Evolutionary conservation across 495 filamentous ascomycete species (phyloP), one percentile per base, ranked within the genome.

Genomic region (Durotheca rogersii): DNA sequence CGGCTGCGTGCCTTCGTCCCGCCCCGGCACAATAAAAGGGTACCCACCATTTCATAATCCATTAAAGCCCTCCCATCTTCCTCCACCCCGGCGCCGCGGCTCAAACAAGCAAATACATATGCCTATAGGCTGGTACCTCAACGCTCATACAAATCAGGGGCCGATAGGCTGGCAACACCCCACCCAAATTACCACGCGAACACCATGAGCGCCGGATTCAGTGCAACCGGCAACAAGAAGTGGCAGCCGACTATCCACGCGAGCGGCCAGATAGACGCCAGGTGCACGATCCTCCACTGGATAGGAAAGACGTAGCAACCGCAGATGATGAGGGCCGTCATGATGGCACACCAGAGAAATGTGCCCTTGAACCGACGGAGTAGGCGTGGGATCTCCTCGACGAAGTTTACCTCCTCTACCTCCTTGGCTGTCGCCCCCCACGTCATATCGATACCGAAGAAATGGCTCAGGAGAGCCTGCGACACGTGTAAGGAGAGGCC

Each of bases 351-450:
- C 58, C 77, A 82, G 33, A 76, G 15, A 52, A 84, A 85, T 10
- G 79, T 84, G 19, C 52, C 74, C 66, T 81, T 82, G 72, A 85
- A 86, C 4, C 72, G 71, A 33, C 67, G 70, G 12, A 85, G 36
- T 14, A 85, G 67, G 17, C 75, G 75, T 7, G 74, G 72, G 20
- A 83, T 70, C 58, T 85, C 83, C 56, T 80, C 66, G 51, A 82
- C 77, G 61, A 86, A 85, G 34, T 75, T 72, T 1, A 76, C 74
- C 29, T 81, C 68, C 51, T 82, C 81, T 15, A 76, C 67, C 62
- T 86, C 83, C 64, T 84, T 84, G 35, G 81, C 74, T 2, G 82
- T 86, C 15, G 81, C 74, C 10, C 75, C 76, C 82, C 82, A 86
- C 16, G 66, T 64, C 74, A 85, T 84, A 60, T 81, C 72, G 60